Conservation (phyloP, 495 filamentous ascomycete species). For the Penicillium malachiteum region DNA sequence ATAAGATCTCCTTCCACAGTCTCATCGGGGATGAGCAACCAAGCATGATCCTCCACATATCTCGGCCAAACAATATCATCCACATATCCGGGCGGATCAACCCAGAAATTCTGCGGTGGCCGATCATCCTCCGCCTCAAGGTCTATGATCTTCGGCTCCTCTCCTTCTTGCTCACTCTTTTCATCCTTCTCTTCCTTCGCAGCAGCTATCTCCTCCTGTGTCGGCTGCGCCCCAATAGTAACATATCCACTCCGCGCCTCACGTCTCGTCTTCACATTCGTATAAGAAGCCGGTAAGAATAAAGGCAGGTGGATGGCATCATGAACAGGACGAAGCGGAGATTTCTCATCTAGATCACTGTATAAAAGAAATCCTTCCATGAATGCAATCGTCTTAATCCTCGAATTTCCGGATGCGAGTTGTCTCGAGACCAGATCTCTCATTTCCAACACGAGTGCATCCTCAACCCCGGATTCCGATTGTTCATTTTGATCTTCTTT, state of each 20-base stretch:
- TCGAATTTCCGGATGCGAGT: not conserved
- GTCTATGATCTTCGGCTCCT: slow-evolving; percentile 23
- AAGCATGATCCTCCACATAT: slow-evolving; percentile 75
- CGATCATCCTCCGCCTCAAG: slow-evolving; percentile 39
- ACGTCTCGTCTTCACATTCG: slow-evolving; percentile 61
- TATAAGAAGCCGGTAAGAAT: slow-evolving; percentile 65
- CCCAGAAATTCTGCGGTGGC: slow-evolving; percentile 78
- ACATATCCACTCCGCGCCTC: slow-evolving; percentile 81
- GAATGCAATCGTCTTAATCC: slow-evolving; percentile 40
- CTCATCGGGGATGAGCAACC: slow-evolving; percentile 65
- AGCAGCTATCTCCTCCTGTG: not conserved
- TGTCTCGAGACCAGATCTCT: slow-evolving; percentile 11
- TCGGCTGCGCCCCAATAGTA: slow-evolving; percentile 58
- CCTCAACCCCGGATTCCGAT: slow-evolving; percentile 49
- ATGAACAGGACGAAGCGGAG: slow-evolving; percentile 39
- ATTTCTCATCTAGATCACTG: slow-evolving; percentile 28
- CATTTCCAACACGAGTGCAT: slow-evolving; percentile 14
- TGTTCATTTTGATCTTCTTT: slow-evolving; percentile 76
- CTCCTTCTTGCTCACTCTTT: no score
- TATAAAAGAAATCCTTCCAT: slow-evolving; percentile 89
- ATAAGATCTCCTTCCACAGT: slow-evolving; percentile 28
- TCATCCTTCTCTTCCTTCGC: no score
- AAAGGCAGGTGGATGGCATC: slow-evolving; percentile 67
- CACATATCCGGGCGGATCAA: slow-evolving; percentile 89
- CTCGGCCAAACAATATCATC: slow-evolving; percentile 95